phyloP scores from a whole-genome alignment of 1,284 basidiomycete genomes.

The Ustilago curta region DNA sequence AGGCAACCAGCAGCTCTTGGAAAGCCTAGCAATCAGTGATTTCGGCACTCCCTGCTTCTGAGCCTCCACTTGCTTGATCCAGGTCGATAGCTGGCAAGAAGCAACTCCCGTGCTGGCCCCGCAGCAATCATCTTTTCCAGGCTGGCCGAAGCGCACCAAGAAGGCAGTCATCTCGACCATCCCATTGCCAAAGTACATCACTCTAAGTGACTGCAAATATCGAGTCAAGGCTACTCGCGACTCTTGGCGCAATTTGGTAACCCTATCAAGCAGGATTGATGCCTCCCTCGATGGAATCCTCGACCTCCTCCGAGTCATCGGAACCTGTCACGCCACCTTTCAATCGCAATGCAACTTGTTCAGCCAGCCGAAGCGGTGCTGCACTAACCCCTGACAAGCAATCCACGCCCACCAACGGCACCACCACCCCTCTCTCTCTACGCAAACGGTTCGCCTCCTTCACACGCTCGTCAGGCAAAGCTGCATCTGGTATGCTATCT shows the following conservation, averaged over 20 bases:
- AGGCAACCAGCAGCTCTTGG: no score
- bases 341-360: slow-evolving; percentile 38
- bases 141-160: not conserved
- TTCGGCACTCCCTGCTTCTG: not conserved
- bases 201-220: not conserved
- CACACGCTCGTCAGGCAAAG: slow-evolving; percentile 37
- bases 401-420: slow-evolving; percentile 1
- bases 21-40: not conserved
- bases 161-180: not conserved
- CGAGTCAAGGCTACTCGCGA: not conserved
- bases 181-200: not conserved
- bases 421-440: slow-evolving; percentile 19
- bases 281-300: slow-evolving; percentile 36
- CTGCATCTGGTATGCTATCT: slow-evolving; percentile 11
- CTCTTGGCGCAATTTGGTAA: not conserved
- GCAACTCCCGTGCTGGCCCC: not conserved
- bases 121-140: no score
- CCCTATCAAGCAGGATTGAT: slow-evolving; percentile 1
- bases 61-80: not conserved
- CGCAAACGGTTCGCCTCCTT: slow-evolving; percentile 35
- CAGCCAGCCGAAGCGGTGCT: slow-evolving; percentile 14
- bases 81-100: not conserved
- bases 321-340: slow-evolving; percentile 40
- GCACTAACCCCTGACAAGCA: slow-evolving; percentile 17
- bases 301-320: slow-evolving; percentile 20